phyloP scores from a whole-genome alignment of 1,284 basidiomycete species.

The Stygiomarasmius scandens region DNA sequence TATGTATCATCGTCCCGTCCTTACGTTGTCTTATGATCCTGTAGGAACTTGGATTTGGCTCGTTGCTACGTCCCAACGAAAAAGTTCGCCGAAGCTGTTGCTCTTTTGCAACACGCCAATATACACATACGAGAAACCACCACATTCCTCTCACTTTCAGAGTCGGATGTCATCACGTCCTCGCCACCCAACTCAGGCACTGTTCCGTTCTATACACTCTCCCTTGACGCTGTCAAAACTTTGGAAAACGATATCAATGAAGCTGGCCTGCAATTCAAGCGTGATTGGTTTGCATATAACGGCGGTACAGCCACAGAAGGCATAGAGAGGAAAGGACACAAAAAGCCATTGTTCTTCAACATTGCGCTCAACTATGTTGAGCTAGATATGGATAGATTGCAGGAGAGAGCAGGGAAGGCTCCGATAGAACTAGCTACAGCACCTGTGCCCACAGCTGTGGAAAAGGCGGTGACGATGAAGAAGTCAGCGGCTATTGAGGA shows the following conservation, averaged over 20 bases:
- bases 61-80: slow-evolving; percentile 71
- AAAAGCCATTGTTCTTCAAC: slow-evolving; percentile 91
- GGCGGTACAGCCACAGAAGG: slow-evolving; percentile 55
- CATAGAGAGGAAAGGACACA: slow-evolving; percentile 44
- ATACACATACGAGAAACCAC: slow-evolving; percentile 73
- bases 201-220: slow-evolving; percentile 60
- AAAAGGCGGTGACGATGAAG: slow-evolving; percentile 1
- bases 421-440: slow-evolving; percentile 11
- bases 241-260: slow-evolving; percentile 53
- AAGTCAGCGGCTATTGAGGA: not conserved
- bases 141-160: slow-evolving; percentile 45
- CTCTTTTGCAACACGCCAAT: slow-evolving; percentile 67
- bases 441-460: slow-evolving; percentile 3
- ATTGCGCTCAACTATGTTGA: slow-evolving; percentile 93
- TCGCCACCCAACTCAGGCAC: slow-evolving; percentile 27
- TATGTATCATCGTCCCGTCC: slow-evolving; percentile 31
- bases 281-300: slow-evolving; percentile 79
- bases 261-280: slow-evolving; percentile 65
- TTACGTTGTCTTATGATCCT: slow-evolving; percentile 4
- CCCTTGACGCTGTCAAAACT: slow-evolving; percentile 41
- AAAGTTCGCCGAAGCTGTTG: slow-evolving; percentile 71
- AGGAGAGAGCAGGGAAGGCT: slow-evolving; percentile 69
- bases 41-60: slow-evolving; percentile 70
- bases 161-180: slow-evolving; percentile 46
- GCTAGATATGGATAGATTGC: slow-evolving; percentile 78